Base-by-base conservation (phyloP, 192 early-diverging fungal genomes). In the Entomortierella beljakovae region DNA sequence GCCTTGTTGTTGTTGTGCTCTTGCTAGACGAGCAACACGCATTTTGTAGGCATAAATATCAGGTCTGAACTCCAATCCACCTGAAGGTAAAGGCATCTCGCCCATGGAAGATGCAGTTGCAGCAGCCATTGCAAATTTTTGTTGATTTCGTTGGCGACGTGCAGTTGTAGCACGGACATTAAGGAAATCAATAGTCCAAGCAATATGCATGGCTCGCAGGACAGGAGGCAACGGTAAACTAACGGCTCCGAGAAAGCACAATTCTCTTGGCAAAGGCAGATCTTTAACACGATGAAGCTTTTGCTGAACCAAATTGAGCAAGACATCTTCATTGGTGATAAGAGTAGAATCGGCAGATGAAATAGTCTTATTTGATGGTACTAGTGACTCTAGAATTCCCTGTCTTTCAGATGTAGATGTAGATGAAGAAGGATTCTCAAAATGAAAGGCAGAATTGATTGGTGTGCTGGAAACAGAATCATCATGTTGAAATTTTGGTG, bases 151-250 rank as follows among this genome's bases (percentile, higher is more conserved):
- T 28, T 59, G 61, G 22, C 66, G 67, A 37, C 68, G 68, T 7
- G 37, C 33, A 9, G 75, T 57, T 20, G 66, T 64, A 1, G 46
- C 50, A 23, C 56, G 32, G 25, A 20, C 56, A 11, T 62, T 61
- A 16, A 77, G 33, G 57, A 77, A 77, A 48, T 68, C 66, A 65
- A 77, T 77, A 11, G 73, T 77, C 73, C 73, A 77, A 11, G 73
- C 73, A 25, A 77, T 43, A 29, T 77, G 73, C 73, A 77, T 77
- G 20, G 66, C 59, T 0, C 73, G 64, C 7, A 77, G 48, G 11
- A 62, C 73, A 0, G 73, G 66, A 6, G 73, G 65, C 32, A 77
- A 26, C 1, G 73, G 65, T 13, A 77, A 59, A 37, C 73, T 77
- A 23, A 43, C 66, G 8, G 73, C 73, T 43, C 73, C 73, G 18